Evolutionary conservation across 2,329 filamentous ascomycete genomes (phyloP), one percentile per base, ranked within the genome.

Genomic region (Metarhizium anisopliae): DNA sequence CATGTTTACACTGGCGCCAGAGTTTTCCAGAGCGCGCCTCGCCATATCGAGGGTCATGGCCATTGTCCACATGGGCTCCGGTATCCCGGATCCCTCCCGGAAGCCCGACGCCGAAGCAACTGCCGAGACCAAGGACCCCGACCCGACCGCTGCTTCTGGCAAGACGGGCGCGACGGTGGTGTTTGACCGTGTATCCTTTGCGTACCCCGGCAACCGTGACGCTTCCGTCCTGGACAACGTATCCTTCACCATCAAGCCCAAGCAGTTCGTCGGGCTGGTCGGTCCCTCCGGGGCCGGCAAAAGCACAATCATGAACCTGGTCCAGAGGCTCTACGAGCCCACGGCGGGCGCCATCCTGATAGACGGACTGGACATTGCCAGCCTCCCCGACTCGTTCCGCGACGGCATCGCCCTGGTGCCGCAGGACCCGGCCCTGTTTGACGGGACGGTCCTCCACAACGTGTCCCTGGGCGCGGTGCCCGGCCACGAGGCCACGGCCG

Each of bases 281-380:
- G 86, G 86, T 0, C 78, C 82, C 2, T 85, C 82, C 2, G 85
- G 85, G 0, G 81, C 77, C 6, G 85, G 86, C 1, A 89, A 89
- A 66, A 85, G 81, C 51, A 89, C 85, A 0, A 80, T 88, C 18
- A 78, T 87, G 0, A 82, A 80, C 0, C 68, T 89, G 4, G 68
- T 87, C 4, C 81, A 87, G 63, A 72, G 84, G n/a, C 87, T 84
- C 81, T 88, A 88, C 63, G 72, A 75, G 80, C 83, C 65, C 84
- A 89, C 64, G 82, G 77, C 4, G 72, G 74, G 52, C 77, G 25
- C 86, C 61, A 81, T 90, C 47, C 67, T 73, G 1, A 66, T 74
- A 1, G 66, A 89, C 55, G 80, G 85, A 55, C 75, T 86, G 0
- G 76, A 76, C 70, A 77, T n/a, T 90, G 90, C 66, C 81, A 88